These are phyloP conservation scores for Fusarium virguliforme DNA, from an alignment of 2,329 filamentous ascomycete genomes.

Conservation along the genomic window DNA sequence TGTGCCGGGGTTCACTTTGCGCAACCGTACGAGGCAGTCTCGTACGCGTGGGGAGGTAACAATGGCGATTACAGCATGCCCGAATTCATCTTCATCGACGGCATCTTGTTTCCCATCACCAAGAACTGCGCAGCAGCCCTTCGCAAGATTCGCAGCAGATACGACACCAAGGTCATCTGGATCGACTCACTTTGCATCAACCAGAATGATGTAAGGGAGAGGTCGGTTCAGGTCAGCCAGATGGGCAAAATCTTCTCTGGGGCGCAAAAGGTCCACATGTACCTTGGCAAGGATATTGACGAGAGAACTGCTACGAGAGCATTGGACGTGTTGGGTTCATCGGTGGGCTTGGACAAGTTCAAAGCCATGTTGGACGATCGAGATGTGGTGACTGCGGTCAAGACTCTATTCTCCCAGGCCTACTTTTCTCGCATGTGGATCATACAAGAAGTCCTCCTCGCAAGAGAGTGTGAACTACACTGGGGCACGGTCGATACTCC, in stretches of 20 bases:
- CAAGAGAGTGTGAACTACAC: fast-evolving
- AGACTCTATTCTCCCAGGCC: background rate
- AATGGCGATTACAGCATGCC: background rate
- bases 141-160: background rate
- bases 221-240: background rate
- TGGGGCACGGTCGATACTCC: background rate
- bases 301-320: fast-evolving
- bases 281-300: background rate
- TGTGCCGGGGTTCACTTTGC: background rate
- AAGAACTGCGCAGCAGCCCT: background rate
- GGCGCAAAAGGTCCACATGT: background rate
- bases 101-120: background rate
- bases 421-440: background rate
- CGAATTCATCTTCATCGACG: background rate
- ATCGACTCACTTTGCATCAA: background rate
- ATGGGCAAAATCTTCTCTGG: background rate
- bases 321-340: background rate
- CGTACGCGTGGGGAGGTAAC: background rate
- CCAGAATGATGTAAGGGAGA: background rate
- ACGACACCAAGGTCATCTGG: background rate
- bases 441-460: background rate
- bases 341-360: fast-evolving
- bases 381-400: background rate
- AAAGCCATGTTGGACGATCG: background rate
- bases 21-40: background rate